These are phyloP conservation scores for Euptelea pleiosperma DNA, from an alignment of 164 flowering plant genomes.

Conservation along the genomic window DNA sequence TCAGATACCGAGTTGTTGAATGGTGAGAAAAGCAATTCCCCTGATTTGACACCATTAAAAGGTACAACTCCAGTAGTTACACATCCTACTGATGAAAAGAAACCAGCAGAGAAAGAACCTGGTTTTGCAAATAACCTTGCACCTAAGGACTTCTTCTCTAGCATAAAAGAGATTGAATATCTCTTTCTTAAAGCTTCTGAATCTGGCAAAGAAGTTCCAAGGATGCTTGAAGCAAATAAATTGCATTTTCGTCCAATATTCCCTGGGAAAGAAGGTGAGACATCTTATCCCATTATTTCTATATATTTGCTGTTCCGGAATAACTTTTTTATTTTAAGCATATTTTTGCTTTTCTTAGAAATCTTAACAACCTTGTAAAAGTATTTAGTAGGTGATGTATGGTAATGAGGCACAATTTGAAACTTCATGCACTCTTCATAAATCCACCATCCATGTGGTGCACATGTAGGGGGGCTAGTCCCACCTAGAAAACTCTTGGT, in stretches of 20 bases:
- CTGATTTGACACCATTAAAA: slow-evolving; percentile 47
- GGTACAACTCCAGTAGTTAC: slow-evolving; percentile 31
- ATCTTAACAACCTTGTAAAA: background rate
- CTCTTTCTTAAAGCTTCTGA: slow-evolving; percentile 85
- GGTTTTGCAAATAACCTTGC: slow-evolving; percentile 37
- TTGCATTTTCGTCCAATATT: slow-evolving; percentile 70
- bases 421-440: no score
- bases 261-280: slow-evolving; percentile 58
- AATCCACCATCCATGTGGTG: no score
- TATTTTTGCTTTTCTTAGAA: background rate
- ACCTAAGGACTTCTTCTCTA: slow-evolving; percentile 67
- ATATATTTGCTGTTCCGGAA: no score
- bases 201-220: slow-evolving; percentile 84
- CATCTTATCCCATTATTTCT: slow-evolving; percentile 11
- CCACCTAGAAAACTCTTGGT: no score
- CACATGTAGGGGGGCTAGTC: background rate
- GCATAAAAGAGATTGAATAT: slow-evolving; percentile 78
- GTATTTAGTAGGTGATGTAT: background rate
- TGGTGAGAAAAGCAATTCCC: slow-evolving; percentile 43
- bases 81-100: slow-evolving; percentile 29
- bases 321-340: no score
- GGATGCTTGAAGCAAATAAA: slow-evolving; percentile 96
- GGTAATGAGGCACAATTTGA: background rate
- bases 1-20: slow-evolving; percentile 39
- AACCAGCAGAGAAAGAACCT: slow-evolving; percentile 34